Evolutionary conservation across 495 filamentous ascomycete species (phyloP).

Genomic region (Staphylotrichum longicolle): DNA sequence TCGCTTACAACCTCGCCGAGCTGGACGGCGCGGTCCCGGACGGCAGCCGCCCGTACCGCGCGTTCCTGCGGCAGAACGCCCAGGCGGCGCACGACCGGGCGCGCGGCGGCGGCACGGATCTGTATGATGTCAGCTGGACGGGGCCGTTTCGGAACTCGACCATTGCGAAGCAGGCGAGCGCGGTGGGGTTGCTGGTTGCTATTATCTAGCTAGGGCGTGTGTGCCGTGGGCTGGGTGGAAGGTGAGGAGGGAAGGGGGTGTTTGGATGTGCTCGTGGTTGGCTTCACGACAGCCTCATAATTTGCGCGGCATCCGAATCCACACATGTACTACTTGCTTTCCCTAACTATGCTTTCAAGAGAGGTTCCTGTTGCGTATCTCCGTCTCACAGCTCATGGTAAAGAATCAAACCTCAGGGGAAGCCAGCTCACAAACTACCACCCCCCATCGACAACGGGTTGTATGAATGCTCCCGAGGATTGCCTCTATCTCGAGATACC

Average conservation of each 20-base stretch:
- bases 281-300: no score
- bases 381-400: no score
- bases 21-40: conserved; percentile 32
- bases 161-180: conserved; percentile 60
- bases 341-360: no score
- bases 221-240: not conserved
- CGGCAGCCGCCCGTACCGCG: conserved; percentile 35
- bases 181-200: conserved; percentile 55
- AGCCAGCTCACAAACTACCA: no score
- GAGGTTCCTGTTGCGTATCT: no score
- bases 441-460: no score
- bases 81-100: conserved; percentile 49
- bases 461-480: no score
- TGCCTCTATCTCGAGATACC: no score
- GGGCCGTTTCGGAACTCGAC: conserved; percentile 48
- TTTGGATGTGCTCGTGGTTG: no score
- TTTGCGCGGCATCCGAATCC: no score
- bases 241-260: not conserved
- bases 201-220: not conserved
- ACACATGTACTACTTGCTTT: no score
- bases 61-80: conserved; percentile 56
- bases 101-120: conserved; percentile 24
- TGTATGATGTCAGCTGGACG: conserved; percentile 57
- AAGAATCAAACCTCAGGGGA: no score
- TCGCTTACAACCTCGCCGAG: conserved; percentile 59